Percentiles rank a stretch among this genome's conserved stretches.
phyloP scores from a whole-genome alignment of 495 filamentous ascomycete species.

The Friedmanniomyces simplex region DNA sequence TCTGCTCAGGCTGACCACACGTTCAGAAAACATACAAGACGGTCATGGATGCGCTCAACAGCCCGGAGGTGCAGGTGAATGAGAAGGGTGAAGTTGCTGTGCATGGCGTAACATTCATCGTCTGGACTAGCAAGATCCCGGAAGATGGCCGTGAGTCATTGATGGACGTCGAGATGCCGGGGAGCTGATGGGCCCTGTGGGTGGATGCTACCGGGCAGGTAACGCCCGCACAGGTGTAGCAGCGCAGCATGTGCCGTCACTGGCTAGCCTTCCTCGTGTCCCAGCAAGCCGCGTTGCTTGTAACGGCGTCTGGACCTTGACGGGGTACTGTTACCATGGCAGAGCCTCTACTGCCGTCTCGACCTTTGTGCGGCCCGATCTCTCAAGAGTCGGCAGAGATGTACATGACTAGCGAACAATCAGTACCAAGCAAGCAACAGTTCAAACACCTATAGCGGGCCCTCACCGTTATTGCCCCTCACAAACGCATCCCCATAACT shows the following conservation, averaged over 20 bases:
- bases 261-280: not conserved
- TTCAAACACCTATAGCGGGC: not conserved
- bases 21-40: constrained; percentile 17
- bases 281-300: not conserved
- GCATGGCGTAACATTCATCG: constrained; percentile 23
- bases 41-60: constrained; percentile 23
- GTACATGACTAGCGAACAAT: constrained; percentile 51
- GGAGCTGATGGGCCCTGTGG: not conserved
- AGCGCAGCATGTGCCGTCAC: no score
- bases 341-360: not conserved
- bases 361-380: no score
- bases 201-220: not conserved
- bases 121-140: constrained; percentile 25
- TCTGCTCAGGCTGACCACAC: not conserved
- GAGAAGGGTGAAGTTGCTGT: constrained; percentile 25
- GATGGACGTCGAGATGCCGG: constrained; percentile 10
- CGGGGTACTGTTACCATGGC: no score
- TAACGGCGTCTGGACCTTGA: no score
- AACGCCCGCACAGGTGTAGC: not conserved
- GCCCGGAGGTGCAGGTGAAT: constrained; percentile 25
- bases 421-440: not conserved
- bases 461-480: constrained; percentile 84
- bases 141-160: constrained; percentile 12
- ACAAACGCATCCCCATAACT: constrained; percentile 94
- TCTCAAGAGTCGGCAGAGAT: constrained; percentile 54